Evolutionary conservation across 2,329 filamentous ascomycete genomes (phyloP), one percentile per base, ranked within the genome.

Genomic region (Fusarium irregulare): DNA sequence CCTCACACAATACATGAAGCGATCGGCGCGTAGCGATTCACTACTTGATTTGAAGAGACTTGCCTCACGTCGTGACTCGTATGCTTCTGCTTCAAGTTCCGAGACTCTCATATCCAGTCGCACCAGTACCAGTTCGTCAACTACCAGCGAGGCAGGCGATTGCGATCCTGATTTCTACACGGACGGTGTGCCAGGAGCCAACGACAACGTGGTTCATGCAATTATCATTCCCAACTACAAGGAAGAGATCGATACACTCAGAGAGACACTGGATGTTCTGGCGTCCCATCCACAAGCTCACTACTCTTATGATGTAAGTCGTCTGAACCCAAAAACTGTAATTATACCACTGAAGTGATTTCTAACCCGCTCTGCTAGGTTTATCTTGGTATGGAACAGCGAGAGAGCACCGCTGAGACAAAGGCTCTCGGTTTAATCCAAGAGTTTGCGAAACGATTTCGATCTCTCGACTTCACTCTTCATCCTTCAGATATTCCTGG

Each of bases 161-260:
- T 73, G 83, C 10, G 85, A 88, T 45, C 70, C 79, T 30, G 84
- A 86, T 40, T 77, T 81, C 56, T 83, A 82, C 68, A 78, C 80
- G 46, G 86, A 88, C 49, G 78, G 72, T 46, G 82, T 84, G 20
- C 76, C 79, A 12, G 77, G 80, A 2, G 75, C 80, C n/a, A 80
- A 84, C 10, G 71, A 72, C 42, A 80, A 81, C 25, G 79, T 91
- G 58, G 80, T 91, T 30, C 89, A 92, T 76, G 89, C 87, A 16
- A 91, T 93, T 66, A 83, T 93, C 68, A 84, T 93, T 45, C 91
- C 91, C 20, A 92, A 92, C 75, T 93, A 93, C 81, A 91, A 91
- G 78, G 91, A 93, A 77, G 90, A 92, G 60, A 81, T 89, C 60
- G 88, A 91, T 61, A 91, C 88, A 0, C 81, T 93, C 48, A 84